Base-by-base conservation (phyloP, 2,329 filamentous ascomycete species). In the Aulographum hederae region DNA sequence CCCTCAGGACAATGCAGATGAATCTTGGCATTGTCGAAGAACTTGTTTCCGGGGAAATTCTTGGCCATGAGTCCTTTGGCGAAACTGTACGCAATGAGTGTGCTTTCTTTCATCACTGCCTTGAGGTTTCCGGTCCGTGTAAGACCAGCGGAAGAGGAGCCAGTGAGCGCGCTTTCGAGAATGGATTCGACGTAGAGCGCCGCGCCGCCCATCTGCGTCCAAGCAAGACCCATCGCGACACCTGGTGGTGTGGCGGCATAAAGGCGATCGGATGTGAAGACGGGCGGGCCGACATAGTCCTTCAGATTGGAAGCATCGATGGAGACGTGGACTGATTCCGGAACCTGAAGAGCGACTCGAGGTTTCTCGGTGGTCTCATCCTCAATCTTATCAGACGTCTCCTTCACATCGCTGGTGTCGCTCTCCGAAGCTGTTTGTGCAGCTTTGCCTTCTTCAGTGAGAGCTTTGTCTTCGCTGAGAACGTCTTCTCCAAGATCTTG, bases 161-260 rank as follows among this genome's bases (percentile, higher is more conserved):
- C 65, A 8, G 72, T 72, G 30, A 95, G 67, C 0, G 79, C 72
- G 37, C 74, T 78, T 51, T 98, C 85, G 32, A 98, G 61, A 39
- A 98, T 95, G 1, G 85, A 91, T 57, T 98, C 89, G 35, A 98
- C 81, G 54, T 98, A 98, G 51, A 98, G 74, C 32, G 89, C 89
- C 4, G 89, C 82, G 37, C 89, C 89, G 38, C 89, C 89, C 70
- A 98, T 82, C 48, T 84, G 81, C 5, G 91, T 98, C 89, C 89
- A 98, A 5, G 89, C 89, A 32, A 98, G 69, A 41, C 89, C 89
- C 89, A 98, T 95, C 15, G 85, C 80, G 12, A 98, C 89, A 54
- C 89, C 89, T 2, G 89, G 71, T 3, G 91, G 89, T 36, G 84
- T 93, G 30, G 74, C 72, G 45, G 98, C 89, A 61, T 95, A 98